Evolutionary conservation across 2,329 filamentous ascomycete genomes (phyloP).

Genomic region (Pseudogymnoascus sp.): DNA sequence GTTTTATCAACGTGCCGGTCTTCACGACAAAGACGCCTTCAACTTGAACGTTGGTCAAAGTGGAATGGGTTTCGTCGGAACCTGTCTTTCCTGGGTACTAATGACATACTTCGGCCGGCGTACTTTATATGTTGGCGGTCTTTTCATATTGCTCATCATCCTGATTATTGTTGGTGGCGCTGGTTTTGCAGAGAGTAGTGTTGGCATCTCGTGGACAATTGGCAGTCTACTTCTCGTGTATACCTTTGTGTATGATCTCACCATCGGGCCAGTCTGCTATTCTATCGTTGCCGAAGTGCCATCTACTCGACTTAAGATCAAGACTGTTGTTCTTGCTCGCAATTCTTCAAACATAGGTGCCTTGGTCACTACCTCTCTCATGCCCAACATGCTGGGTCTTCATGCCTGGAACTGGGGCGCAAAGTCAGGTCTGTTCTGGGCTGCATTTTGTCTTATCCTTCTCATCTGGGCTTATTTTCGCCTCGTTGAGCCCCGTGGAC

Average conservation of each 20-base stretch:
- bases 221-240: conserved; percentile 68
- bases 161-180: conserved; percentile 74
- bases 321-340: conserved; percentile 81
- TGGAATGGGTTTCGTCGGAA: conserved; percentile 45
- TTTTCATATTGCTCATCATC: conserved; percentile 67
- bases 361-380: conserved; percentile 74
- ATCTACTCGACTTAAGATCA: conserved; percentile 76
- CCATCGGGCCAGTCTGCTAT: conserved; percentile 84
- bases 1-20: conserved; percentile 51
- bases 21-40: conserved; percentile 46
- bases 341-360: conserved; percentile 66
- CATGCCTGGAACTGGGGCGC: conserved; percentile 74
- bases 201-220: conserved; percentile 33
- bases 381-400: conserved; percentile 90
- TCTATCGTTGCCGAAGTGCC: conserved; percentile 81
- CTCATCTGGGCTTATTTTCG: conserved; percentile 32
- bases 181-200: conserved; percentile 21
- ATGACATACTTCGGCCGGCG: conserved; percentile 39
- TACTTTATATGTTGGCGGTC: conserved; percentile 37
- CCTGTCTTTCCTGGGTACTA: conserved; percentile 46
- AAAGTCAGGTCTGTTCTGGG: conserved; percentile 35
- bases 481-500: conserved; percentile 59
- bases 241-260: conserved; percentile 78
- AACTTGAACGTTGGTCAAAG: conserved; percentile 44
- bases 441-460: conserved; percentile 32